Base-by-base conservation (phyloP, 441 rosid species). In the Gossypium aridum region DNA sequence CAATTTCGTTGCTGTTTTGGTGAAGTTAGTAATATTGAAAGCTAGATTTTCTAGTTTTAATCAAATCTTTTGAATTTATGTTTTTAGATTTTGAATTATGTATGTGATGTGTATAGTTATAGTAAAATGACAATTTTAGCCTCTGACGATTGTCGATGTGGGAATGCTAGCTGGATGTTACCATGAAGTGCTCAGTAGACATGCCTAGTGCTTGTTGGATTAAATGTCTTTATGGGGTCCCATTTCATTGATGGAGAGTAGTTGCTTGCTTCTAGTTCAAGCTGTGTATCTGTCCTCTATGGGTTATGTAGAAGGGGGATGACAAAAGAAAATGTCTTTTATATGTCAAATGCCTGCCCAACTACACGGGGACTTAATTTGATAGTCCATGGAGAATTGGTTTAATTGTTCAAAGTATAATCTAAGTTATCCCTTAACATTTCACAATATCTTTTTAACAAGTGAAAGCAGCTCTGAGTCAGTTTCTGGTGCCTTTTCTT, bases 291-390 rank as follows among this genome's bases (percentile, higher is more conserved):
- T 17, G 3, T 73, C 56, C 20, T 49, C 57, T 3, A 16, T 47
- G 43, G 69, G 69, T 26, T 51, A 64, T 62, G 43, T 31, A 49
- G 49, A 31, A 19, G 45, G 63, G 53, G 70, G 20, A 63, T 73
- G 70, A 13, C 25, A 63, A 62, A 73, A 51, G 57, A 73, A 28
- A 63, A 28, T 73, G 17, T 61, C 70, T 73, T 62, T 28, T 49
- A 72, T 45, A 62, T 73, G 61, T 60, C 51, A 49, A 73, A 63
- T 64, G 68, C 70, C 70, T 7, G 47, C 61, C 70, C 51, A 73
- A 73, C 70, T 49, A 63, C 61, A 73, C 19, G 70, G 76, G 67
- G 31, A 14, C 70, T 28, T 73, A 70, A 62, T 49, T 70, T 73
- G 70, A 63, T 51, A 51, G 51, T 63, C 70, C 19, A 49, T 61